These are phyloP conservation scores for Lojkania enalia DNA, from an alignment of 2,329 filamentous ascomycete genomes.

Conservation along the genomic window DNA sequence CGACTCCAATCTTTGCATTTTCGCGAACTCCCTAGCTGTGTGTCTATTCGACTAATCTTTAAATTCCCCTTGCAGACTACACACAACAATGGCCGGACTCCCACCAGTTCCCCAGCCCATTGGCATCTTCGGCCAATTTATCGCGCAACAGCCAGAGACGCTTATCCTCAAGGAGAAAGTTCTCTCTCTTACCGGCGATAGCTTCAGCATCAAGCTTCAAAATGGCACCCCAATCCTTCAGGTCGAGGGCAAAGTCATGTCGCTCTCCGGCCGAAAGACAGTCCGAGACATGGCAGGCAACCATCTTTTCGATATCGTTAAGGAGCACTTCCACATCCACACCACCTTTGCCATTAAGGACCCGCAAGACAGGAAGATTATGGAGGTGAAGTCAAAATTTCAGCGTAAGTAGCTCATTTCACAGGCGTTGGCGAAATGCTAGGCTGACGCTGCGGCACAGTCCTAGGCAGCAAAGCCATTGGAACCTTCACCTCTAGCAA, in stretches of 20 bases:
- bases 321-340: constrained; percentile 57
- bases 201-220: constrained; percentile 63
- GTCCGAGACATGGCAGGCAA: constrained; percentile 58
- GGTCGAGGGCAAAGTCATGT: constrained; percentile 59
- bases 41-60: background rate
- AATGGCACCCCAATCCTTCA: constrained; percentile 59
- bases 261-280: constrained; percentile 59
- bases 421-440: too few relatives aligned
- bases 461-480: constrained; percentile 58
- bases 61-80: background rate
- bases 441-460: too few relatives aligned
- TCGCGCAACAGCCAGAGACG: constrained; percentile 43
- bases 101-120: constrained; percentile 18
- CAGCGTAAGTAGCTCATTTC: constrained; percentile 56
- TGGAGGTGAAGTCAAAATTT: constrained; percentile 61
- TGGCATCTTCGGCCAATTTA: constrained; percentile 34
- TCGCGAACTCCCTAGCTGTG: too few relatives aligned
- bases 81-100: background rate
- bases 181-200: constrained; percentile 64
- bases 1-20: too few relatives aligned
- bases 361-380: constrained; percentile 51
- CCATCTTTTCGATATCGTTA: constrained; percentile 62
- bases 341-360: constrained; percentile 57
- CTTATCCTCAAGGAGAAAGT: constrained; percentile 65
- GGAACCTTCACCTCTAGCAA: constrained; percentile 55